These are phyloP conservation scores for Pulicaria dysenterica DNA, from an alignment of 129 eudicot species.

Conservation along the genomic window DNA sequence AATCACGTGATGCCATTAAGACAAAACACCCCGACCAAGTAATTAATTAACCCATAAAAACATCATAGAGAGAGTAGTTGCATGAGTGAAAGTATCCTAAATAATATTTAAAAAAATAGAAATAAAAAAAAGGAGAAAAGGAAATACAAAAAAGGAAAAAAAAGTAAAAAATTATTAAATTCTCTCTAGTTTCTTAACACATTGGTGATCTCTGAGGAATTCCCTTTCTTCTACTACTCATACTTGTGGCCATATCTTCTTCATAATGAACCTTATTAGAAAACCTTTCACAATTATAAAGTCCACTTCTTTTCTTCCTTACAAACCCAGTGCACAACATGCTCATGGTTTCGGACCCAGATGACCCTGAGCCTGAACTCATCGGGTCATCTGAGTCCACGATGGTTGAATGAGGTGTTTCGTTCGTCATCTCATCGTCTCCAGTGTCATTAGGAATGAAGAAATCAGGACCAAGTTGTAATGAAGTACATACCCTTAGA, in stretches of 20 bases:
- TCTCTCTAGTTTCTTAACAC: constrained; percentile 50
- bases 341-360: constrained; percentile 83
- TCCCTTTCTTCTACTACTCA: constrained; percentile 94
- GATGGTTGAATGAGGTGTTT: constrained; percentile 71
- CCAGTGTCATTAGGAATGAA: constrained; percentile 86
- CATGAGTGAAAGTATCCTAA: constrained; percentile 31
- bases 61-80: constrained; percentile 36
- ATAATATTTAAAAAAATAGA: constrained; percentile 8
- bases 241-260: constrained; percentile 84
- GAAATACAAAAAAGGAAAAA: background rate
- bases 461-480: constrained; percentile 93
- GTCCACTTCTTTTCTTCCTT: constrained; percentile 83
- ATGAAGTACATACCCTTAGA: constrained; percentile 65
- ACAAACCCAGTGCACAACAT: constrained; percentile 66
- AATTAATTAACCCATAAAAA: constrained; percentile 55
- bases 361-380: constrained; percentile 73
- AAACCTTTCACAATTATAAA: constrained; percentile 69
- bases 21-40: constrained; percentile 97
- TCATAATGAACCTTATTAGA: constrained; percentile 47
- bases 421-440: constrained; percentile 59
- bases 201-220: constrained; percentile 96
- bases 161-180: constrained; percentile 23
- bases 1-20: constrained; percentile 99
- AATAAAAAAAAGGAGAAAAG: constrained; percentile 6
- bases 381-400: constrained; percentile 72